Evolutionary conservation across 768 basidiomycete genomes (phyloP), one percentile per base, ranked within the genome.

Genomic region (Calvatia gigantea): DNA sequence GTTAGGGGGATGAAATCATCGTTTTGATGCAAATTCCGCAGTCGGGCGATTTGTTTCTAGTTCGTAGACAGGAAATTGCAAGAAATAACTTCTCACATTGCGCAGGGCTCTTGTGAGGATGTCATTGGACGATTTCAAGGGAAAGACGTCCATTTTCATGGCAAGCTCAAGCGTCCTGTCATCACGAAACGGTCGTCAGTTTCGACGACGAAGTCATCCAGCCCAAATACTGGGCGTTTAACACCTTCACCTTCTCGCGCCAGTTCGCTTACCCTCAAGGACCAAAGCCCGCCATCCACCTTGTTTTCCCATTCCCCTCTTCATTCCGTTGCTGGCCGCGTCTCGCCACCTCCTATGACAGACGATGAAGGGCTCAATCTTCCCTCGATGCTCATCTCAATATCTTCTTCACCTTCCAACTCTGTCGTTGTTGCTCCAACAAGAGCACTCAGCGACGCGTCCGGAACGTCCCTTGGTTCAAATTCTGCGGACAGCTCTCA

Each of bases 51-150:
- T 45, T 77, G 7, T 92, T 76, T 68, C 73, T 93, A n/a, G 90
- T 91, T 54, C 25, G 60, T 60, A 12, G 31, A 27, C 32, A 38
- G 55, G 14, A 23, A 7, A 11, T 15, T 6, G 28, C 29, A 23
- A 29, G 35, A 7, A 38, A 38, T 21, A 14, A 35, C 17, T 28
- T 50, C 12, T 57, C 38, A 15, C 23, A 12, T 14, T 51, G 19
- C 45, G 0, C 61, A 91, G 90, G 91, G 92, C 3, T 89, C 86
- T 61, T 94, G 91, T 64, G 91, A 94, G 71, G 91, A 86, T 50
- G 88, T 94, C 50, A 87, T 94, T 2, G 91, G 91, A 8, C 78
- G 83, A 4, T 93, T 94, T 64, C 70, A 72, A 15, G 84, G 79
- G 0, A 60, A 68, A 19, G 73, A 86, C 55, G 91, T 94, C 8